These are phyloP conservation scores for Penicillium capsulatum DNA, from an alignment of 2,329 filamentous ascomycete species.

Conservation along the genomic window DNA sequence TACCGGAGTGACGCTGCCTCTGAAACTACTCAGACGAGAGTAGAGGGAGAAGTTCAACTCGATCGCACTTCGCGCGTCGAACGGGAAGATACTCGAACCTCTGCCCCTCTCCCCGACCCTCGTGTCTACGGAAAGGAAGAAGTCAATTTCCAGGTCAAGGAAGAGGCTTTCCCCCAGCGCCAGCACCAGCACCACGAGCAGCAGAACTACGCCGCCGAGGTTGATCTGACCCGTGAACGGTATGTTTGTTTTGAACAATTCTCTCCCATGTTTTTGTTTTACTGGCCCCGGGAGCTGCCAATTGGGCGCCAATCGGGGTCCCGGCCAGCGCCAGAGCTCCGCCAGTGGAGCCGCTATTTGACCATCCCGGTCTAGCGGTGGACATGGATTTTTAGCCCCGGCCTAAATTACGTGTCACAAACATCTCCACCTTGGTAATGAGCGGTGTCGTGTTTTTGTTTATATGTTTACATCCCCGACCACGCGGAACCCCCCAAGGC, in stretches of 20 bases:
- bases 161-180: constrained; percentile 28
- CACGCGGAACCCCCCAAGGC: constrained; percentile 15
- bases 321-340: neutral
- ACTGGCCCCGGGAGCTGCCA: neutral
- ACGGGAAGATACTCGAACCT: constrained; percentile 92
- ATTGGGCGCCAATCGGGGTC: neutral
- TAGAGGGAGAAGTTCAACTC: constrained; percentile 84
- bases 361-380: constrained; percentile 21
- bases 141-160: constrained; percentile 72
- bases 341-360: constrained; percentile 17
- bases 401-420: constrained; percentile 25
- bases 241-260: constrained; percentile 38
- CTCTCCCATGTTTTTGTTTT: constrained; percentile 15
- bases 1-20: constrained; percentile 74
- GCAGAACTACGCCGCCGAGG: constrained; percentile 36
- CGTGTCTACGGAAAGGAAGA: constrained; percentile 75
- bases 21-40: constrained; percentile 67
- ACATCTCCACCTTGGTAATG: constrained; percentile 23
- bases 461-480: constrained; percentile 21
- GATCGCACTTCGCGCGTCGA: constrained; percentile 74
- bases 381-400: constrained; percentile 20
- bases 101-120: constrained; percentile 60
- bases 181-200: constrained; percentile 31
- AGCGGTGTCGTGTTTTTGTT: constrained; percentile 26
- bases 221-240: constrained; percentile 51